These are phyloP conservation scores for Trichoderma guizhouense DNA, from an alignment of 2,329 filamentous ascomycete genomes.

Conservation along the genomic window DNA sequence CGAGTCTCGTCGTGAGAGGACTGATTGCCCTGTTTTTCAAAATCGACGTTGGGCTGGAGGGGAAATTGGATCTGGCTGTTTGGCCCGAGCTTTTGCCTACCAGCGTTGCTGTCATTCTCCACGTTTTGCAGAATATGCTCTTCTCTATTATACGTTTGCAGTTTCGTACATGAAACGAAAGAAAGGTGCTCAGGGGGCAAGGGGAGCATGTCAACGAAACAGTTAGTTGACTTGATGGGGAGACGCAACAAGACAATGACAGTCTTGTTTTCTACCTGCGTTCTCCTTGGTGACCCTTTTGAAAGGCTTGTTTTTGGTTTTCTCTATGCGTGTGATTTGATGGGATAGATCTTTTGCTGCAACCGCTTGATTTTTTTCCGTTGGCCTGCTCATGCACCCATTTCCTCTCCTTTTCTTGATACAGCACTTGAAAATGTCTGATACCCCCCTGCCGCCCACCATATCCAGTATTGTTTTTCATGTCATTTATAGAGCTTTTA, in stretches of 20 bases:
- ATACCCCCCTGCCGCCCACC: conserved; percentile 5
- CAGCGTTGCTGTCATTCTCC: conserved; percentile 62
- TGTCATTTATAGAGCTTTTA: neutral
- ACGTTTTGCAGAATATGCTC: conserved; percentile 69
- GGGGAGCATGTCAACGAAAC: neutral
- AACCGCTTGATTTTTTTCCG: neutral
- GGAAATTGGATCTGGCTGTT: conserved; percentile 59
- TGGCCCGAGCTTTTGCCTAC: conserved; percentile 68
- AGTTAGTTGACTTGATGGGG: neutral
- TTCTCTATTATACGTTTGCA: conserved; percentile 65
- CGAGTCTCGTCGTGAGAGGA: conserved; percentile 56
- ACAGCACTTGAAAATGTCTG: neutral
- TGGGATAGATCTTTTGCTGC: neutral
- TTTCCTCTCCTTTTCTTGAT: neutral
- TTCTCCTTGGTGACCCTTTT: neutral
- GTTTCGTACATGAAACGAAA: conserved; percentile 38
- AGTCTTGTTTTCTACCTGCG: neutral
- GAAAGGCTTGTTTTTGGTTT: neutral
- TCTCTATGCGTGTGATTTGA: neutral
- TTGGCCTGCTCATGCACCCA: neutral
- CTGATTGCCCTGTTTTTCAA: conserved; percentile 58
- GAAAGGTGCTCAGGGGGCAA: neutral
- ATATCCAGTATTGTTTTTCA: neutral
- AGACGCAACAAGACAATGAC: neutral
- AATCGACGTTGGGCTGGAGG: conserved; percentile 62